Base-by-base conservation (phyloP, 257 asterid genomes). In the Nicotiana obtusifolia region DNA sequence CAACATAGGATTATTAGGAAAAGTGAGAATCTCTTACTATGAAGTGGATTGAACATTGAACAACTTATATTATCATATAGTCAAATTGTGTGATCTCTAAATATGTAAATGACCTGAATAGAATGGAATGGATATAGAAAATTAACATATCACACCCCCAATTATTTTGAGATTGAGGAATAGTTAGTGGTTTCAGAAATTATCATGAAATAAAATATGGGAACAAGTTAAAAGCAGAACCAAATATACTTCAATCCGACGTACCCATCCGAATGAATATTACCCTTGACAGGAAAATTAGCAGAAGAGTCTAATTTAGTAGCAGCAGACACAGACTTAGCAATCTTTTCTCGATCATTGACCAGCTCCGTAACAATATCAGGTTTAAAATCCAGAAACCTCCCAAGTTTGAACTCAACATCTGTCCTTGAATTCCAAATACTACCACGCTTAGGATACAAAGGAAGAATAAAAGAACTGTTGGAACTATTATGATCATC, bases 181-280 rank as follows among this genome's bases (percentile, higher is more conserved):
- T 24, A 61, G 60, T 44, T 7, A 17, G 22, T 22, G 59, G 14
- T 30, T 71, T 20, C 13, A 44, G 33, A 69, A 69, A 11, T 69
- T 5, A 69, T n/a, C 11, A 20, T 69, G 57, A n/a, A 37, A 69
- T 37, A 28, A 37, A 37, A 19, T 66, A 66, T 17, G 17, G 10
- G 10, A 56, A 56, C 10, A n/a, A 60, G 77, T 16, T 62, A 47
- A 81, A 82, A 0, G 10, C 76, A 67, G 37, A 31, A 57, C 33
- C 28, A 1, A 41, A 28, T 35, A 33, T 35, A 26, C 57, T 69
- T 69, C 31, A 69, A 52, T 9, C 57, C 62, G 66, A 84, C 88
- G 41, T 88, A 92, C 97, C 97, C 97, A 31, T 91, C 91, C 15
- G 92, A 91, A 84, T 82, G 83, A 82, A 92, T 81, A 77, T 86